Base-by-base conservation (phyloP, 2,329 filamentous ascomycete genomes). In the Zasmidium angulare region DNA sequence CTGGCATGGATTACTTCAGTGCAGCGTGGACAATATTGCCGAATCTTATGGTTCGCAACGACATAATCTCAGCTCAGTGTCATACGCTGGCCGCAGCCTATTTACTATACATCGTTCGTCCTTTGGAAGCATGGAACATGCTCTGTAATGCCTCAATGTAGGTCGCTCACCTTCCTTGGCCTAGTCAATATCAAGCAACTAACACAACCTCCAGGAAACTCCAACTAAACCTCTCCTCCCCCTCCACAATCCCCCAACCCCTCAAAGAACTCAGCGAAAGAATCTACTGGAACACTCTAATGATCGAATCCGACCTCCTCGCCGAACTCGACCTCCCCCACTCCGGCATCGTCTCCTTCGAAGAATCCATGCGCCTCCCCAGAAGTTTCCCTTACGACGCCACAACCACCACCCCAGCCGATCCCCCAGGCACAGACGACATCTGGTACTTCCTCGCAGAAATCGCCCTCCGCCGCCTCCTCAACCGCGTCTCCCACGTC, bases 401-500 rank as follows among this genome's bases (percentile, higher is more conserved):
- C n/a, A 84, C 87, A 63, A 79, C 83, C 6, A 84, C 86, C 7
- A 56, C 52, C 14, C 50, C 56, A 17, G 66, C 68, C 26, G 67
- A 70, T 7, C 57, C 54, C 2, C 68, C 67, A 3, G 89, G 88
- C 12, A 84, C 86, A 51, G 90, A 93, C 68, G 89, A 93, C 60
- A 79, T 93, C 14, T 93, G 90, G 89, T 95, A 95, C 70, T 93
- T 93, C 67, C 78, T 93, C 26, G 90, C 90, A 40, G 90, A 93
- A 69, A 93, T 95, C 63, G 90, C 89, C 3, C 78, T 95, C 12
- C 84, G 90, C 49, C 81, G 90, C 57, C 82, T 95, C 2, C 81
- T 93, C 9, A 72, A 74, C 48, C 66, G 71, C 14, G 71, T 72
- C 50, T 68, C 66, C 3, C 68, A 72, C 53, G 56, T 71, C 20